Evolutionary conservation across 1,284 basidiomycete genomes (phyloP).

Genomic region (Grifola frondosa): DNA sequence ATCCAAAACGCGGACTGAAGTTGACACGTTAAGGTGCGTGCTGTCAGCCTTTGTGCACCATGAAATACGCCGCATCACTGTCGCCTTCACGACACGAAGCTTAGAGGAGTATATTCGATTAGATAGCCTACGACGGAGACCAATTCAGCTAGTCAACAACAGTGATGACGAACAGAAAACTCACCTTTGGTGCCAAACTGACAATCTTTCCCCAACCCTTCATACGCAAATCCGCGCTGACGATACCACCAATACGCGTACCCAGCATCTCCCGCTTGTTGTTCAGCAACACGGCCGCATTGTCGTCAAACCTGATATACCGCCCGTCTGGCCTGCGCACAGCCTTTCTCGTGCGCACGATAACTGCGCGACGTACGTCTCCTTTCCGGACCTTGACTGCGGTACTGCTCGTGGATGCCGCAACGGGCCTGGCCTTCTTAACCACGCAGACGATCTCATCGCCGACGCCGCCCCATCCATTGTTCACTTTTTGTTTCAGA

Average conservation of each 20-base stretch:
- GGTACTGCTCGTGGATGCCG: conserved; percentile 57
- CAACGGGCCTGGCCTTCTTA: conserved; percentile 86
- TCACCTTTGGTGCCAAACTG: conserved; percentile 88
- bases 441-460: conserved; percentile 99
- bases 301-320: conserved; percentile 93
- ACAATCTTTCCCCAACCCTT: conserved; percentile 97
- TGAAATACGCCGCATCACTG: too few relatives aligned
- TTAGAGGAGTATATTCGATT: too few relatives aligned
- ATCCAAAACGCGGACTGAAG: too few relatives aligned
- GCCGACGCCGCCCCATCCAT: conserved; percentile 80
- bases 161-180: too few relatives aligned
- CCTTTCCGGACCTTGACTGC: conserved; percentile 87
- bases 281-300: conserved; percentile 94
- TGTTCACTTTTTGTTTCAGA: conserved; percentile 92
- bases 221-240: conserved; percentile 86
- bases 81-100: too few relatives aligned
- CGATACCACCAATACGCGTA: conserved; percentile 91
- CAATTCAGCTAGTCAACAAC: too few relatives aligned
- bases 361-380: conserved; percentile 92
- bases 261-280: conserved; percentile 97
- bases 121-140: too few relatives aligned
- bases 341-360: conserved; percentile 88
- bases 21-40: too few relatives aligned
- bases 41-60: too few relatives aligned
- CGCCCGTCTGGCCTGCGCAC: conserved; percentile 86